These are phyloP conservation scores for Fonsecaea nubica DNA, from an alignment of 2,329 filamentous ascomycete species.

Conservation along the genomic window DNA sequence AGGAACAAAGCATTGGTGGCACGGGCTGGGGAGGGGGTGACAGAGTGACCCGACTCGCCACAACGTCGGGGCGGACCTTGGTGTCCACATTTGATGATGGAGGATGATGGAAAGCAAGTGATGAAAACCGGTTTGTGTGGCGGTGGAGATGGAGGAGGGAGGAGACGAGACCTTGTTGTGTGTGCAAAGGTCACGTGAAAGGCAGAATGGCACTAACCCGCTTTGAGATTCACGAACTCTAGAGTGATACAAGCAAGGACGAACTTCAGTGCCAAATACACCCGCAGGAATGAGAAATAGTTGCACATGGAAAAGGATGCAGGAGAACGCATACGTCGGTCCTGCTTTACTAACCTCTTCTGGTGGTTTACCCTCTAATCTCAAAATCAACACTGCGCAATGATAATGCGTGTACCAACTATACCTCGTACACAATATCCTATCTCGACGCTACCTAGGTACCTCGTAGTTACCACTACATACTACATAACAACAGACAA, in stretches of 20 bases:
- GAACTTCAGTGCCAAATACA: background rate
- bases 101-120: conserved; percentile 21
- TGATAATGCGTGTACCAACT: background rate
- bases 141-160: conserved; percentile 14
- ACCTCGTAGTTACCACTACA: no score
- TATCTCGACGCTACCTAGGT: background rate
- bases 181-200: conserved; percentile 12
- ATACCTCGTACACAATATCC: no score
- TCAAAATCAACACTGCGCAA: background rate
- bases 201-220: background rate
- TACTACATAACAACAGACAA: no score
- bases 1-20: background rate
- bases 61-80: background rate
- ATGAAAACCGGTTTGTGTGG: conserved; percentile 37
- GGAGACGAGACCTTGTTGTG: no score
- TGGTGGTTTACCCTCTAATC: background rate
- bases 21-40: background rate
- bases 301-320: background rate
- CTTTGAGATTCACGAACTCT: background rate
- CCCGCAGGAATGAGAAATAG: background rate
- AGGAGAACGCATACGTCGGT: background rate
- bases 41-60: background rate
- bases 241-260: background rate
- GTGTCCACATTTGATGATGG: background rate
- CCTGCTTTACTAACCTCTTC: no score